Conservation (phyloP, 345 rosid genomes). For the Trapa bicornis region DNA sequence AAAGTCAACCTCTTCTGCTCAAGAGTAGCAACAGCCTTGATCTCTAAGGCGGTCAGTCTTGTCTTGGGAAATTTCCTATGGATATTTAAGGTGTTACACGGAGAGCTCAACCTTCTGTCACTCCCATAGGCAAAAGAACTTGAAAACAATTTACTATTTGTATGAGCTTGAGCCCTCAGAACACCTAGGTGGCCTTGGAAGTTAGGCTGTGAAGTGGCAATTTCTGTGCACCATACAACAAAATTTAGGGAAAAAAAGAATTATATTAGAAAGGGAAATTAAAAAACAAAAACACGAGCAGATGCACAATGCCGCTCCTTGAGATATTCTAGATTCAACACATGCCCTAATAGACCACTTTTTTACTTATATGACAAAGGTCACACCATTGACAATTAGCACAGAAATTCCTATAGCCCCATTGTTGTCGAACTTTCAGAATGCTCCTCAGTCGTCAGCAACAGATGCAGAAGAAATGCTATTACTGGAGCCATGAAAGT, state of each 20-base stretch:
- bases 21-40: constrained; percentile 35
- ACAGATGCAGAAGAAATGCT: background rate
- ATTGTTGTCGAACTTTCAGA: background rate
- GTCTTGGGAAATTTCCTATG: constrained; percentile 18
- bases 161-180: constrained; percentile 31
- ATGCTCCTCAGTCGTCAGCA: background rate
- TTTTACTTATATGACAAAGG: background rate
- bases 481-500: background rate
- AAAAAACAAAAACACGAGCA: background rate
- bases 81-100: constrained; percentile 31
- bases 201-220: constrained; percentile 56
- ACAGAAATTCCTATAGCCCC: background rate
- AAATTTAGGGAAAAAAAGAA: background rate
- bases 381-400: background rate
- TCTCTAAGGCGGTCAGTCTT: constrained; percentile 15
- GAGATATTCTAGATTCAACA: background rate
- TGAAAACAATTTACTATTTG: constrained; percentile 29
- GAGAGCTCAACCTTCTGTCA: constrained; percentile 14
- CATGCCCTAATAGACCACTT: background rate
- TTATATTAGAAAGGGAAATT: background rate
- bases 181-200: constrained; percentile 47
- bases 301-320: background rate
- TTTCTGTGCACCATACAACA: constrained; percentile 32
- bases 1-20: constrained; percentile 18
- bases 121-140: constrained; percentile 25